Base-by-base conservation (phyloP, 108 stramenopile species). In the Nitzschia sp. region DNA sequence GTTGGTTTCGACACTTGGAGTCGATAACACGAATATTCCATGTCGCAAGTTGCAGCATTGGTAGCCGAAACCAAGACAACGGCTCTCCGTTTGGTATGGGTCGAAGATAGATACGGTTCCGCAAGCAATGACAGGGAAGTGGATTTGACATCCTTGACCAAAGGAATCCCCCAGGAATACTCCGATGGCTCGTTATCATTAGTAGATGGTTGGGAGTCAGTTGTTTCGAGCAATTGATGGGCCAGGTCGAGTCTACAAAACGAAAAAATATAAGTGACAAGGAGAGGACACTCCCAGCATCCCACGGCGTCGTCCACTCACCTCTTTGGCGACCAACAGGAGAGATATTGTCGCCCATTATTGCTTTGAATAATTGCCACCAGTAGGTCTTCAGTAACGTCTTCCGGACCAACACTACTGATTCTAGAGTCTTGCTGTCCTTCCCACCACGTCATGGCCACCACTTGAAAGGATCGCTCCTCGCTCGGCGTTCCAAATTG, bases 401-500 rank as follows among this genome's bases (percentile, higher is more conserved):
- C 65, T 32, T 68, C 64, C 25, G 25, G 32, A 5, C 61, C 42
- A 62, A 21, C 19, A 30, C 1, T 19, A n/a, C 18, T 5, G 49
- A 4, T 5, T 21, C 5, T 34, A 3, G 26, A 31, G 28, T 6
- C 34, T 17, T 19, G 36, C 27, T 49, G 21, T 35, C 73, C 73
- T 66, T 80, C 79, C 79, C 79, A 80, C 79, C 79, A 80, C 5
- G 57, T 47, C 73, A 80, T 75, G 19, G 58, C 53, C 26, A 80
- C 38, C n/a, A 75, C 69, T 59, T 47, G 59, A 59, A 80, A 80
- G 11, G 59, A 71, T 27, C 64, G 30, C 62, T 74, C 79, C 42
- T 71, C 72, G 24, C 19, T 60, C 13, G 71, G 71, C 17, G 45
- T 75, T 15, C 73, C 72, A 34, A 80, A 75, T 19, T 60, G 74